Evolutionary conservation across 2,329 filamentous ascomycete genomes (phyloP).

Genomic region (Pseudocercospora fijiensis): DNA sequence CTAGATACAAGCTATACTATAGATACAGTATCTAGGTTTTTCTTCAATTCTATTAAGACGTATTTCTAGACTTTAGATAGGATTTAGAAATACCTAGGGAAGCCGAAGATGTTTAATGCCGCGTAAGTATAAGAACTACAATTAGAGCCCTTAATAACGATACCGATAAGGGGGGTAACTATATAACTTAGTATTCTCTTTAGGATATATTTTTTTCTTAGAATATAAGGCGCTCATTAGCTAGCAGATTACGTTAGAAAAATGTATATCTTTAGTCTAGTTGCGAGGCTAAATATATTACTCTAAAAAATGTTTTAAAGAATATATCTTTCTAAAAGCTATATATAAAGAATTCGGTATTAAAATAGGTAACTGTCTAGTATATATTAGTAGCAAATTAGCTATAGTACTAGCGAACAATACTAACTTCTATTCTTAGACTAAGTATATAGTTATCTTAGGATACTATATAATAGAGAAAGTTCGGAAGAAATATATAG

Average conservation of each 20-base stretch:
- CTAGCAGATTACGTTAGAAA: not conserved
- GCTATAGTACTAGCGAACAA: slow-evolving; percentile 15
- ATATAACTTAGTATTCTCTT: slow-evolving; percentile 8
- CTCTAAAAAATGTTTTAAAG: slow-evolving; percentile 12
- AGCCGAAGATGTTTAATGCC: slow-evolving; percentile 1
- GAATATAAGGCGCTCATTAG: not conserved
- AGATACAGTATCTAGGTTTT: no score
- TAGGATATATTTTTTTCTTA: slow-evolving; percentile 7
- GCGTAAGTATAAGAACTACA: slow-evolving; percentile 5
- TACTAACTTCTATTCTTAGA: not conserved
- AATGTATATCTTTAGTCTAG: slow-evolving; percentile 10
- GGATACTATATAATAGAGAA: slow-evolving; percentile 10
- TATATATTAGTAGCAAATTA: slow-evolving; percentile 6
- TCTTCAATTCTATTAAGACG: no score
- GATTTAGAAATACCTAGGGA: slow-evolving; percentile 15
- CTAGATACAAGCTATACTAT: no score
- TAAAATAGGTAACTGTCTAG: slow-evolving; percentile 2
- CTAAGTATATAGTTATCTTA: slow-evolving; percentile 17
- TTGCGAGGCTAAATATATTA: slow-evolving; percentile 14
- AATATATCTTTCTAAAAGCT: slow-evolving; percentile 15
- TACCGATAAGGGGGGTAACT: slow-evolving; percentile 9
- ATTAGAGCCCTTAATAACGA: not conserved
- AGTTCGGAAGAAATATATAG: not conserved
- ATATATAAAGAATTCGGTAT: slow-evolving; percentile 11
- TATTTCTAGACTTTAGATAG: no score